phyloP scores from a whole-genome alignment of 768 basidiomycete genomes.

The Leccinum truebloodii region DNA sequence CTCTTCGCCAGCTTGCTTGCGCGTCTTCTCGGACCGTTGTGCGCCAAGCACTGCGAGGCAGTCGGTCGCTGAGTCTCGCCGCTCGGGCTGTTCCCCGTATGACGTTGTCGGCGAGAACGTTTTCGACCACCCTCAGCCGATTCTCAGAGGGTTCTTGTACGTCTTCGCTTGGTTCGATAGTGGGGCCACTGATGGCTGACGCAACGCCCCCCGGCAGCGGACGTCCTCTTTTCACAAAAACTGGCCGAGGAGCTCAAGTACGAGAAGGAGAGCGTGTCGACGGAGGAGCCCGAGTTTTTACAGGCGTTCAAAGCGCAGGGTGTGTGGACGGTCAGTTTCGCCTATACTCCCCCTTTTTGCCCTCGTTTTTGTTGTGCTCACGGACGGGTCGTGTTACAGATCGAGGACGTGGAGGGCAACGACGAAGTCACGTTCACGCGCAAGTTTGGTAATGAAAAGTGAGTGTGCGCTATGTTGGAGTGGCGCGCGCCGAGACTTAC shows the following conservation, averaged over 20 bases:
- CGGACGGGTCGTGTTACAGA: constrained; percentile 38
- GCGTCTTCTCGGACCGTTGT: constrained; percentile 41
- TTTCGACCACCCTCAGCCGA: constrained; percentile 40
- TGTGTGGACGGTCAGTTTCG: constrained; percentile 66
- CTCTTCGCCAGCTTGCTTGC: constrained; percentile 56
- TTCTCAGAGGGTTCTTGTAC: constrained; percentile 47
- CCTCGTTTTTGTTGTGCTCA: neutral
- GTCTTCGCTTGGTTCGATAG: constrained; percentile 8
- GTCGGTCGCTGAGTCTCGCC: constrained; percentile 21
- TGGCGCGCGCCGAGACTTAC: neutral
- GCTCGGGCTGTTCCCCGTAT: constrained; percentile 15
- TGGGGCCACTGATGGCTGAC: neutral
- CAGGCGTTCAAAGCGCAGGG: constrained; percentile 70
- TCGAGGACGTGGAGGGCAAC: constrained; percentile 67
- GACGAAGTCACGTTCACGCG: constrained; percentile 85
- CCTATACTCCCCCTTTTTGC: no score
- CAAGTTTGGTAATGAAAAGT: constrained; percentile 91
- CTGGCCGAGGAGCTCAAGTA: constrained; percentile 83
- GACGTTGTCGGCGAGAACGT: constrained; percentile 34
- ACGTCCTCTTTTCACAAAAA: constrained; percentile 72
- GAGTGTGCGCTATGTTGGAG: constrained; percentile 30
- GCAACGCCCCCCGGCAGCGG: constrained; percentile 45
- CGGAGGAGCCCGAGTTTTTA: constrained; percentile 71
- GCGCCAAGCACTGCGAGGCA: constrained; percentile 28
- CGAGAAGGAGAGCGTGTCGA: constrained; percentile 61